Percentiles rank a stretch among this genome's conserved stretches.
These are phyloP conservation scores for Ceratobasidium sp. DNA, from an alignment of 1,284 basidiomycete species.

Conservation along the genomic window DNA sequence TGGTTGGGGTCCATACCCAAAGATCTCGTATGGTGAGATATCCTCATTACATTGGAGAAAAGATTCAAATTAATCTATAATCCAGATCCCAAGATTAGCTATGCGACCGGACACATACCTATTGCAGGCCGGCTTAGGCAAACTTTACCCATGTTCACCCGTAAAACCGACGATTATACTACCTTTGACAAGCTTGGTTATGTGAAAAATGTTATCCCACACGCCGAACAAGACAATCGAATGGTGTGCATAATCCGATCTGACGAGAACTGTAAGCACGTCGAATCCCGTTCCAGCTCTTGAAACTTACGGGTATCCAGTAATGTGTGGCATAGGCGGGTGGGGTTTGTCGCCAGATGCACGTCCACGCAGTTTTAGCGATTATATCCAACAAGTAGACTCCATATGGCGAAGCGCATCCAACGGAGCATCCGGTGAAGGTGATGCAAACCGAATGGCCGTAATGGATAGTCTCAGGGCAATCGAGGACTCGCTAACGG, in stretches of 20 bases:
- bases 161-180: not conserved
- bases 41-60: not conserved
- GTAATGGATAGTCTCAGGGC: constrained; percentile 26
- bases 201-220: not conserved
- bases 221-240: constrained; percentile 28
- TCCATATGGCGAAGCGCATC: constrained; percentile 31
- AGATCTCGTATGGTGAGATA: constrained; percentile 23
- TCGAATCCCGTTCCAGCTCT: not conserved
- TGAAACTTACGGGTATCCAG: not conserved
- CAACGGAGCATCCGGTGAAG: not conserved
- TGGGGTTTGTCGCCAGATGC: constrained; percentile 12
- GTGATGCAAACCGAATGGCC: constrained; percentile 7
- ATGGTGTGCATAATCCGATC: constrained; percentile 14
- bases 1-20: constrained; percentile 32
- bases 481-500: constrained; percentile 3
- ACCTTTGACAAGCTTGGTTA: constrained; percentile 19
- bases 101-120: constrained; percentile 20
- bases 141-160: constrained; percentile 23
- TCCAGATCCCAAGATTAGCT: constrained; percentile 37
- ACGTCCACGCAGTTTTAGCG: constrained; percentile 12
- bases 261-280: constrained; percentile 2
- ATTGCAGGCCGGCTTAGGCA: constrained; percentile 7
- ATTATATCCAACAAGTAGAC: constrained; percentile 32
- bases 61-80: not conserved
- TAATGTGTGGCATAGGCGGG: constrained; percentile 30